Conservation (phyloP, 1,284 basidiomycete genomes). For the Ustilago sp. region DNA sequence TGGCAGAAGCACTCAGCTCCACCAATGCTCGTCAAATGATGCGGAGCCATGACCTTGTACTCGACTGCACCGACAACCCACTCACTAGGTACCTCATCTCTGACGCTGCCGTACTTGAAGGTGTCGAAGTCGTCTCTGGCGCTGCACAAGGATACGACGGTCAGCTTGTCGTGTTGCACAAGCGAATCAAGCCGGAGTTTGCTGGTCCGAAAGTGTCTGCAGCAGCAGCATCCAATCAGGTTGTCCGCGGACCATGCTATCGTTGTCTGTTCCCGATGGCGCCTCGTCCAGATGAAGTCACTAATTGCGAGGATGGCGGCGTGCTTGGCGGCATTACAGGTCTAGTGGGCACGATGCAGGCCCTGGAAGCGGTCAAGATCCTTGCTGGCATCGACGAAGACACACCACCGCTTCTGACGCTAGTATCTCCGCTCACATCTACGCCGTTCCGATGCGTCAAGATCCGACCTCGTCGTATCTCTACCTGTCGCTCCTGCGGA, state of each 20-base stretch:
- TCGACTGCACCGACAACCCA: slow-evolving; percentile 96
- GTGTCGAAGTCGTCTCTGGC: slow-evolving; percentile 86
- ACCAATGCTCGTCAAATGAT: slow-evolving; percentile 56
- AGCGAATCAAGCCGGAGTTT: slow-evolving; percentile 37
- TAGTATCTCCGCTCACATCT: slow-evolving; percentile 79
- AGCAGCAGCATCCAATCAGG: background rate
- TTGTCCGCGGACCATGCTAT: slow-evolving; percentile 83
- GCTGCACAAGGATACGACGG: slow-evolving; percentile 93
- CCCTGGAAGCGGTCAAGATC: slow-evolving; percentile 84
- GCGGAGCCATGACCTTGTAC: slow-evolving; percentile 75
- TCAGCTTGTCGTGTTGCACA: slow-evolving; percentile 75
- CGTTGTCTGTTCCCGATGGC: slow-evolving; percentile 85
- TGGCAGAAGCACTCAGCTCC: slow-evolving; percentile 34
- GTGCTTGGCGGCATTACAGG: slow-evolving; percentile 91
- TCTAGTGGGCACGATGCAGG: slow-evolving; percentile 90
- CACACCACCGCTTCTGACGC: slow-evolving; percentile 74
- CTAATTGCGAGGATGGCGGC: slow-evolving; percentile 87
- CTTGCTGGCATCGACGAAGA: slow-evolving; percentile 58
- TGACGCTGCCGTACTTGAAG: slow-evolving; percentile 83
- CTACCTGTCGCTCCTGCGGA: slow-evolving; percentile 61
- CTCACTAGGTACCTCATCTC: slow-evolving; percentile 92
- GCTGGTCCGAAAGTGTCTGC: slow-evolving; percentile 19
- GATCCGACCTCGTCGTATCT: slow-evolving; percentile 73
- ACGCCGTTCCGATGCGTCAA: slow-evolving; percentile 86
- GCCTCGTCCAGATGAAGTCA: slow-evolving; percentile 63